Conservation (phyloP, 257 asterid species). For the Dorcoceras hygrometricum region DNA sequence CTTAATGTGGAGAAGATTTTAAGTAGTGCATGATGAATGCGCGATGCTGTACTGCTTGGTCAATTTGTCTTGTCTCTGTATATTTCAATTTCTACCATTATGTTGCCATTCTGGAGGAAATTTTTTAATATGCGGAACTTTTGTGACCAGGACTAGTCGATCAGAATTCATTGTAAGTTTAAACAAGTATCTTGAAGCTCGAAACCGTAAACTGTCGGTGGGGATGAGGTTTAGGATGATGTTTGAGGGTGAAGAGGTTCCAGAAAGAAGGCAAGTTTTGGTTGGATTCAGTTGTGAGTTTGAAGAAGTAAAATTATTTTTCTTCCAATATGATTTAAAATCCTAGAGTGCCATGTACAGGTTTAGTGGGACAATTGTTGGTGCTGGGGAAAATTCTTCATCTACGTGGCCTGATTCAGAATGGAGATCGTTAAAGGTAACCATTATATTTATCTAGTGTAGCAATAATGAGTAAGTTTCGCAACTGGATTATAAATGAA, state of each 20-base stretch:
- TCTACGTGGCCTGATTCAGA: conserved; percentile 92
- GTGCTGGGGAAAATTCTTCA: conserved; percentile 59
- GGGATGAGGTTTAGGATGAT: conserved; percentile 99
- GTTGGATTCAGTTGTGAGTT: background rate
- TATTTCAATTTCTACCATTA: background rate
- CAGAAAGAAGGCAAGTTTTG: conserved; percentile 76
- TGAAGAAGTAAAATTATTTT: conserved; percentile 1
- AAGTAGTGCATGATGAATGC: conserved; percentile 1
- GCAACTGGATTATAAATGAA: conserved; percentile 6
- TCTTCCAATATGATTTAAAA: conserved; percentile 8
- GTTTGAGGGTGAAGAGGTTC: conserved; percentile 98
- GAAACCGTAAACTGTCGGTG: conserved; percentile 73
- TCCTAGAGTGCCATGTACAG: conserved; percentile 34
- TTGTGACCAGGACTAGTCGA: conserved; percentile 74
- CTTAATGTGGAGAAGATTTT: conserved; percentile 9
- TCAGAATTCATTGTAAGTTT: conserved; percentile 83
- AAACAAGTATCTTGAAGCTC: conserved; percentile 92
- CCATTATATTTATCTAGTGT: conserved; percentile 1
- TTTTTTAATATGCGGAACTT: conserved; percentile 18
- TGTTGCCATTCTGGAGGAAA: conserved; percentile 9
- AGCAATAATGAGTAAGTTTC: background rate
- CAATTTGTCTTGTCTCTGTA: background rate
- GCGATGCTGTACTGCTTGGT: background rate
- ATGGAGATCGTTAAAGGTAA: conserved; percentile 95
- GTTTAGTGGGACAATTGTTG: conserved; percentile 97